Base-by-base conservation (phyloP, 108 stramenopile genomes). In the Nitzschia sp. region DNA sequence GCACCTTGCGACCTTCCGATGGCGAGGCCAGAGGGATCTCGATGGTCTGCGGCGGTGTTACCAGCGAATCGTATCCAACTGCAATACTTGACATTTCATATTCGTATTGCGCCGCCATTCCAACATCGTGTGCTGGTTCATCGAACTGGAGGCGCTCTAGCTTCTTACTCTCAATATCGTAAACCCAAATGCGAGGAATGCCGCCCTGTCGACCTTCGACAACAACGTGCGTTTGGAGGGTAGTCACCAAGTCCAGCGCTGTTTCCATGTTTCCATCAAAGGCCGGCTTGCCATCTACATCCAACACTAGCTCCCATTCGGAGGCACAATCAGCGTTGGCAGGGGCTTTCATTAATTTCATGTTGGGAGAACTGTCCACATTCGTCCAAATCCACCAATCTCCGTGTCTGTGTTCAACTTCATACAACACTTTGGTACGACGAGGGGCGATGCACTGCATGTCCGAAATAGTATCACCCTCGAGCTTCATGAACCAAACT, bases 101-200 rank as follows among this genome's bases (percentile, higher is more conserved):
- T 24, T 92, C 91, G 29, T 66, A 68, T 66, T 96, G 93, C 13
- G 49, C 61, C 25, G 79, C 73, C 24, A 88, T 45, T 19, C 86
- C 82, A 36, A 89, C 82, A 60, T 89, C 80, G 69, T 92, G 95
- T 2, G 91, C 90, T 28, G 76, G 68, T 54, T 97, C 97, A n/a
- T 86, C 81, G 63, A 95, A 95, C 34, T 76, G 59, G 3, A 90
- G 77, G 46, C 29, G 59, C 56, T 79, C 72, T 19, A 56, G 65
- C 35, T 59, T 71, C 42, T 23, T 77, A 45, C 18, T 63, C 66
- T 48, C 75, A 47, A 29, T 80, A 59, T n/a, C 79, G 19, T 64
- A 63, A 32, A 91, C 69, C 90, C 90, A 91, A 42, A 91, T 74
- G 59, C 82, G 83, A 47, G 90, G 90, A 54, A 91, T 69, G 4